These are phyloP conservation scores for Cudoniella acicularis DNA, from an alignment of 495 filamentous ascomycete genomes.

Conservation along the genomic window DNA sequence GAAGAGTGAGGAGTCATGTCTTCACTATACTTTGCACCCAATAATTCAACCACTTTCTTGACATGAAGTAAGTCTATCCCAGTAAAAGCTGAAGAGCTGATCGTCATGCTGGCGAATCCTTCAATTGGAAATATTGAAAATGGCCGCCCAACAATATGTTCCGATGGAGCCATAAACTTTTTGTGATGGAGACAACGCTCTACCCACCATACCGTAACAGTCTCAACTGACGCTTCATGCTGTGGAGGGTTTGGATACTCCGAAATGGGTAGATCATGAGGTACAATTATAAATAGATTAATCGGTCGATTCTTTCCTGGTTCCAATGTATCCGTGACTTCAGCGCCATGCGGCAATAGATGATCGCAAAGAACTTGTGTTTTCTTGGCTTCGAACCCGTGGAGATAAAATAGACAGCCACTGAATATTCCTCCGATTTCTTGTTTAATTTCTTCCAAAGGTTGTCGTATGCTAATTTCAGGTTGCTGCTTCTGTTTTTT, in stretches of 20 bases:
- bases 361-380: conserved; percentile 40
- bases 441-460: background rate
- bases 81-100: conserved; percentile 79
- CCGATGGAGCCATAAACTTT: conserved; percentile 61
- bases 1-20: conserved; percentile 61
- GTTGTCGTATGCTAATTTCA: background rate
- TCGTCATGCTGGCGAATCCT: conserved; percentile 62
- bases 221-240: conserved; percentile 9
- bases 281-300: conserved; percentile 45
- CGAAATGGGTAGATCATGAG: conserved; percentile 33
- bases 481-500: background rate
- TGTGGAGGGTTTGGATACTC: conserved; percentile 12
- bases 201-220: conserved; percentile 90
- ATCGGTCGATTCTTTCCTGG: conserved; percentile 32
- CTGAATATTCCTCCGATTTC: conserved; percentile 42
- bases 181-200: conserved; percentile 81
- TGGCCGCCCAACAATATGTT: conserved; percentile 70
- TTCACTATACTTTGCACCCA: conserved; percentile 78
- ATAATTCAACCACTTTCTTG: conserved; percentile 65
- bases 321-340: conserved; percentile 40
- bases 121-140: conserved; percentile 64
- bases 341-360: conserved; percentile 42
- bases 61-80: conserved; percentile 84
- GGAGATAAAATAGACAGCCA: conserved; percentile 57
- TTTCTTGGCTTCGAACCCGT: conserved; percentile 53